A percentile compares a stretch with the other conserved stretches of the same genome.
Conservation (phyloP, 2,329 filamentous ascomycete genomes). For the Phyllosticta citribraziliensis region DNA sequence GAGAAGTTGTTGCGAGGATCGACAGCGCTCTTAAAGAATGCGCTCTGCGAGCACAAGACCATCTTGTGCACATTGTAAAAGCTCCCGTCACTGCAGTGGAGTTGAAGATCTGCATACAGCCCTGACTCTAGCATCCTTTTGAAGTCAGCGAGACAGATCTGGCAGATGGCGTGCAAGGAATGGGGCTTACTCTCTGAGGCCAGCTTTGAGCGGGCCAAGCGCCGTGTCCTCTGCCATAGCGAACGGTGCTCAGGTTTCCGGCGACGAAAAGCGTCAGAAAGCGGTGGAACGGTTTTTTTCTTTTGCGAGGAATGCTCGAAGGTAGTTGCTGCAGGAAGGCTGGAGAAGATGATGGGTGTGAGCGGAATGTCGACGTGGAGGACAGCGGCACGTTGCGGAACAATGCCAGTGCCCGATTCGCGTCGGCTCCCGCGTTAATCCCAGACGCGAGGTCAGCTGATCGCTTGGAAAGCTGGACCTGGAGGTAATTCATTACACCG, state of each 20-base stretch:
- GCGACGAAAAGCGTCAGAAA: too few relatives aligned
- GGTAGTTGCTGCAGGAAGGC: neutral
- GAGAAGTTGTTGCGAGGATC: neutral
- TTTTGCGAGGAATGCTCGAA: neutral
- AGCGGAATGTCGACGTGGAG: too few relatives aligned
- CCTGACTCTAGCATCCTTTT: neutral
- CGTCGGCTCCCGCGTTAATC: too few relatives aligned
- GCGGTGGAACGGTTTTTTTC: too few relatives aligned
- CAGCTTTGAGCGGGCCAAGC: neutral
- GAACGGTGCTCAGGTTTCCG: too few relatives aligned
- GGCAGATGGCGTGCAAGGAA: neutral
- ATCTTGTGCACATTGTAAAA: neutral
- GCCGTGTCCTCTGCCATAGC: too few relatives aligned
- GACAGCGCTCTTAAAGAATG: neutral
- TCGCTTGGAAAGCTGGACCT: too few relatives aligned
- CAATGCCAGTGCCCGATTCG: too few relatives aligned
- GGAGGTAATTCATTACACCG: too few relatives aligned
- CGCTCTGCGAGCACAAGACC: neutral
- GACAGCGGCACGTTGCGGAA: too few relatives aligned
- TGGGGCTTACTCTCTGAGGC: neutral
- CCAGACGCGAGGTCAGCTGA: too few relatives aligned
- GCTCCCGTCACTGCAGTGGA: neutral
- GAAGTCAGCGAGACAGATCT: neutral
- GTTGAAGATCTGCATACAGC: neutral
- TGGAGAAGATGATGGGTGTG: neutral